Conservation (phyloP, 192 early-diverging fungal genomes). For the Chytriomyces sp. region DNA sequence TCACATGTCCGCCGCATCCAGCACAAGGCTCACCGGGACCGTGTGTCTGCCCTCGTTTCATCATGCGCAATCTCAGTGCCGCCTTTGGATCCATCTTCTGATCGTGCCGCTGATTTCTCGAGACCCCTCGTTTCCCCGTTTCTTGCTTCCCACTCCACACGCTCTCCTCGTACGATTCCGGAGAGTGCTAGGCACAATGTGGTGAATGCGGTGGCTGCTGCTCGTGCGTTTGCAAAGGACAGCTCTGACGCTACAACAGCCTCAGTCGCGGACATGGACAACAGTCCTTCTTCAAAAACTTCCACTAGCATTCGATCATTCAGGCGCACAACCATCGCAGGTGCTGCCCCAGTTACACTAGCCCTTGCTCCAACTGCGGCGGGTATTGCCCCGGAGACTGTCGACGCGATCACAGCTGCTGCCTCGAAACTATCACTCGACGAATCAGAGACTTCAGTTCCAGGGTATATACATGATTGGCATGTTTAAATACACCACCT, state of each 20-base stretch:
- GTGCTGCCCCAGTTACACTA: neutral
- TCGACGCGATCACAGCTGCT: neutral
- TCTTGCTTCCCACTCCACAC: neutral
- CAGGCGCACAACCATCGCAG: constrained; percentile 18
- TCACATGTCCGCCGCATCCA: neutral
- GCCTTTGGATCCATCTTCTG: neutral
- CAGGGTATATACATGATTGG: too few species aligned
- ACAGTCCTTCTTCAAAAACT: neutral
- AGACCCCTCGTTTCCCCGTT: neutral
- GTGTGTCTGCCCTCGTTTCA: neutral
- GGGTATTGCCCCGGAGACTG: neutral
- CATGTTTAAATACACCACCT: too few species aligned
- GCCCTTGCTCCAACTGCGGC: neutral
- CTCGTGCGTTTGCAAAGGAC: neutral
- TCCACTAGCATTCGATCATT: neutral
- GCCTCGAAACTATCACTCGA: neutral
- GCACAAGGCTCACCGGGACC: neutral
- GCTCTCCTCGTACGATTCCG: neutral
- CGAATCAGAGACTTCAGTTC: too few species aligned
- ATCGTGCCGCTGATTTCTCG: neutral
- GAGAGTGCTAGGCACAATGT: neutral
- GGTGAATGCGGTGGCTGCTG: neutral
- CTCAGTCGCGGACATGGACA: neutral
- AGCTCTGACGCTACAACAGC: neutral
- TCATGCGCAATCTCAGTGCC: neutral